Evolutionary conservation across 2,329 filamentous ascomycete species (phyloP), one percentile per base, ranked within the genome.

Genomic region (Hirsutella rhossiliensis): DNA sequence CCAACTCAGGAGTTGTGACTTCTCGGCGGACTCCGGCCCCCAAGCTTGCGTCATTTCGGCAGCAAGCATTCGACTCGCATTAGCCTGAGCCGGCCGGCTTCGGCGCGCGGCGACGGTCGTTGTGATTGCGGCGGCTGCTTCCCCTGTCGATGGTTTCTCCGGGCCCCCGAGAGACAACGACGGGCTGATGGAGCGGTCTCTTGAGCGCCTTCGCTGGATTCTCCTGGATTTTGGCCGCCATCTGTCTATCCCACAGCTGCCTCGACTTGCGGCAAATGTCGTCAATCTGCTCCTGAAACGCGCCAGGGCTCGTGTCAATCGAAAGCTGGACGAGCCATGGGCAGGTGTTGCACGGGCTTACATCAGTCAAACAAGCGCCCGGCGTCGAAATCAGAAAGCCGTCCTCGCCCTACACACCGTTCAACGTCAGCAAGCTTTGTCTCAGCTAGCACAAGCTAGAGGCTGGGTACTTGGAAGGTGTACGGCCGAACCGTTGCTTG

Each of bases 201-300:
- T 78, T 78, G 45, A 78, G 61, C 41, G 65, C 57, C 50, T 69
- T 73, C 43, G 72, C 67, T 17, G 67, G 61, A 31, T 65, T 64
- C 43, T 67, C 65, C 42, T 67, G 62, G 42, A 63, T 57, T 49
- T 68, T 68, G 36, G 72, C 72, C 13, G 71, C 72, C 15, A 70
- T 71, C 56, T 78, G 72, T 50, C 53, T 54, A 50, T 78, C 72
- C 73, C 73, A 79, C 48, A 75, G 62, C 44, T 76, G 71, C 48
- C 67, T 74, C 31, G 75, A 78, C 56, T 78, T 78, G 48, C 66
- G 59, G 57, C 75, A 79, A 44, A 79, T 76, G 52, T 79, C 75
- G 54, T 79, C 73, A 50, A 79, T 78, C 66, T 79, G 75, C 60
- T 78, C 75, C 75, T 53, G 27, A 40, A 29, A 7, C 30, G 11